Evolutionary conservation across 2,329 filamentous ascomycete species (phyloP), one percentile per base, ranked within the genome.

Genomic region (Emericellopsis atlantica): DNA sequence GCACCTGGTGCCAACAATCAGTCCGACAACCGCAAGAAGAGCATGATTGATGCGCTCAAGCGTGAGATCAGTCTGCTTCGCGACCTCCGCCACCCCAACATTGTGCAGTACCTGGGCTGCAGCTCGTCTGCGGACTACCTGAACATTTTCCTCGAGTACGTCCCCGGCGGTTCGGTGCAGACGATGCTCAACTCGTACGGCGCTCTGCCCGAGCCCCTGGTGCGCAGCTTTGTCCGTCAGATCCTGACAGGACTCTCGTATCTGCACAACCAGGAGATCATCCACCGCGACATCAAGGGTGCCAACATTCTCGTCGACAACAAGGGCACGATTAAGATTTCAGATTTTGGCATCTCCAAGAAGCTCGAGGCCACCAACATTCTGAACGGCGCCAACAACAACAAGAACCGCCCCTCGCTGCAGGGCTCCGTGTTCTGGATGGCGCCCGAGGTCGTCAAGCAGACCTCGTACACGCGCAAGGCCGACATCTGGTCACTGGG

Each of bases 391-490:
- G 81, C 69, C 54, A 75, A 72, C 54, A 80, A 79, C 61, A 79
- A 74, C 60, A 80, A 78, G 58, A 71, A 83, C 53, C 69, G 79
- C 5, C 78, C 79, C 3, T 96, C 90, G 2, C 75, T 98, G 4
- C 92, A 98, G 60, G 92, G 92, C 12, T 95, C 88, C 22, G 92
- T 98, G 40, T 98, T 95, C 66, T 98, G 92, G 92, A 98, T 98
- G 92, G 92, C 92, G 1, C 92, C 92, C 8, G 92, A 98, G 66
- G 92, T 98, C 16, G 92, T 98, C 46, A 92, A 92, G 54, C 92
- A 96, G 64, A 96, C 90, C 4, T 89, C 88, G 6, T 95, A 98
- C 65, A 96, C 90, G 5, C 87, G 90, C 64, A 96, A 96, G 66
- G 92, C 92, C 12, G 92, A 98, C 55, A 98, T 98, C 51, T 98